Evolutionary conservation across 192 early-diverging fungal genomes (phyloP), one percentile per base, ranked within the genome.

Genomic region (Linnemannia zychae): DNA sequence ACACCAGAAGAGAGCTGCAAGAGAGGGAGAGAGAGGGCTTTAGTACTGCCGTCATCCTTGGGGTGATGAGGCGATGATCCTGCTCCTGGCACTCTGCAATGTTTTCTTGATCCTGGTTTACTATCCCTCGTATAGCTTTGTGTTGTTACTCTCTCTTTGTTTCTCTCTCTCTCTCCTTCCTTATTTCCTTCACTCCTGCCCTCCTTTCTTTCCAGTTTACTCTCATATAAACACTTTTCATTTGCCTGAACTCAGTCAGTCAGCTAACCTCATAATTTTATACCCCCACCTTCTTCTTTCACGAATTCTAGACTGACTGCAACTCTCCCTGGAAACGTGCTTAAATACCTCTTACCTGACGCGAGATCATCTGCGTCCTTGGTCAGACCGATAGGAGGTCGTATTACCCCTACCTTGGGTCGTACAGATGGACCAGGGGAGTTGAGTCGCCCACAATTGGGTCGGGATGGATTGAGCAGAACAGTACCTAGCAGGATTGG

Each of bases 271-370:
- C 67, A 33, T 68, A n/a, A n/a, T n/a, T n/a, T n/a, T n/a, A n/a
- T n/a, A n/a, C n/a, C n/a, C n/a, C n/a, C n/a, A n/a, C n/a, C 34
- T 38, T 68, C 66, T 72, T 22, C 47, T 5, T 28, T 34, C 22
- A 37, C 44, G 33, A 15, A 15, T 9, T 37, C 4, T 48, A 85
- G 83, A 9, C 3, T 85, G 53, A 79, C 83, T 24, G n/a, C 77
- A 46, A 79, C 73, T 49, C 50, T 85, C 48, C 83, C 83, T 13
- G 57, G 49, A 52, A 79, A 50, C 52, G 83, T 85, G 33, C 74
- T 85, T 34, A 85, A 85, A 20, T 85, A 85, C 31, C 67, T 85
- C 7, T n/a, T 85, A 16, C 83, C 83, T 17, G 77, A 85, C 31
- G 33, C 83, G 20, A 48, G 76, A 76, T 72, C 77, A 53, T 50